These are phyloP conservation scores for Talaromyces sp. DNA, from an alignment of 2,329 filamentous ascomycete genomes.

Conservation along the genomic window DNA sequence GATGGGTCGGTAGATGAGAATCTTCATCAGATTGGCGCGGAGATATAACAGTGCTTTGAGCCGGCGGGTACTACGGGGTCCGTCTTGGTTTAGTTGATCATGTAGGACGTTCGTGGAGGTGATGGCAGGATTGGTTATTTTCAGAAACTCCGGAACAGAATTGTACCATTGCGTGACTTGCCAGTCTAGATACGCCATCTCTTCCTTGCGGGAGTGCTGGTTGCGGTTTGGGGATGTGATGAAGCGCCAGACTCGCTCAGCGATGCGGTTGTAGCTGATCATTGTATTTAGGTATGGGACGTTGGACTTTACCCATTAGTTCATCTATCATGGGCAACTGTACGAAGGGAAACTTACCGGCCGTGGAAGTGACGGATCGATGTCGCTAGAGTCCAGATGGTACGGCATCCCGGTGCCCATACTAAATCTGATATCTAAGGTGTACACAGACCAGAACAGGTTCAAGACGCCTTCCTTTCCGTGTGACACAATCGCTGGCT, in stretches of 20 bases:
- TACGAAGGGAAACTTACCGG: conserved; percentile 54
- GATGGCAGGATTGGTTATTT: conserved; percentile 48
- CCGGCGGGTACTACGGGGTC: conserved; percentile 62
- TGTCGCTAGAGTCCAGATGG: conserved; percentile 76
- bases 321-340: neutral
- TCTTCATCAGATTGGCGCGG: conserved; percentile 84
- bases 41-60: conserved; percentile 80
- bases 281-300: conserved; percentile 76
- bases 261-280: conserved; percentile 78
- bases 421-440: conserved; percentile 82
- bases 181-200: conserved; percentile 75
- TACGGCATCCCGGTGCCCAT: conserved; percentile 85
- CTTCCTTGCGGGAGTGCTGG: conserved; percentile 64
- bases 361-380: conserved; percentile 73
- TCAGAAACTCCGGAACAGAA: conserved; percentile 60
- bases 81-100: conserved; percentile 23
- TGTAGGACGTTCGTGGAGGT: neutral
- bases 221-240: conserved; percentile 68
- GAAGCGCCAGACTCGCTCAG: conserved; percentile 79
- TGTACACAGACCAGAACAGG: conserved; percentile 83
- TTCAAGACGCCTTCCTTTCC: conserved; percentile 66
- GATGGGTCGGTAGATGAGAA: conserved; percentile 81
- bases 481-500: conserved; percentile 61
- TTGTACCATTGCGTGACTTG: conserved; percentile 83
- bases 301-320: conserved; percentile 15